Evolutionary conservation across 306 rosid species (phyloP), one percentile per base, ranked within the genome.

Genomic region (Sindora glabra): DNA sequence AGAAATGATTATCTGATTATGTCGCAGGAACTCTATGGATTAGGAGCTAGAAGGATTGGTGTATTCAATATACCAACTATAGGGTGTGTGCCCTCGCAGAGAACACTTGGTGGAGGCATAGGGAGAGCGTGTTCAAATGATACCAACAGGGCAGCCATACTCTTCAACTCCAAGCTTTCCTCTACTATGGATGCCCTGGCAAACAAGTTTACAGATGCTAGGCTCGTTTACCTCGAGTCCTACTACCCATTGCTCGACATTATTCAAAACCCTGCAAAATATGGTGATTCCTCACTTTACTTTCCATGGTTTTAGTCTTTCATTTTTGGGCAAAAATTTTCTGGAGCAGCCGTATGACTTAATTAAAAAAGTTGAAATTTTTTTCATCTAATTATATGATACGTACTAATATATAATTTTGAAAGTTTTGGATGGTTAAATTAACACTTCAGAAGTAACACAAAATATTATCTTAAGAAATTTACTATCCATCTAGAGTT

Each of bases 11-110:
- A 52, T 38, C n/a, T 36, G 15, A 39, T 29, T 10, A 60, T 16
- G 30, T 59, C 34, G 62, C 79, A 83, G 85, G 85, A 76, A 29
- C 80, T 86, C 13, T 79, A 84, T 71, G 81, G 44, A 32, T 22
- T 66, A 11, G 94, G 97, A 71, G 97, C 73, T 32, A 73, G 95
- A 75, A 76, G 77, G 24, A 84, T 86, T 47, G 87, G 89, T 37
- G 76, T 83, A 11, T 2, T 83, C 6, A 62, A 81, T 30, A 4
- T 83, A 41, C 78, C 83, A n/a, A 37, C 67, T 23, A 57, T 84
- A 16, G 94, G 97, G 69, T 86, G 94, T 17, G 67, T 84, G 22
- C 97, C 97, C 22, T 62, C 83, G 18, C 80, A 83, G 69, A 84
- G 90, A 59, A 86, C 88, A 24, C 10, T 79, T 2, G 44, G 9